Conservation (phyloP, 2,329 filamentous ascomycete species). For the Leptographium lundbergii region DNA sequence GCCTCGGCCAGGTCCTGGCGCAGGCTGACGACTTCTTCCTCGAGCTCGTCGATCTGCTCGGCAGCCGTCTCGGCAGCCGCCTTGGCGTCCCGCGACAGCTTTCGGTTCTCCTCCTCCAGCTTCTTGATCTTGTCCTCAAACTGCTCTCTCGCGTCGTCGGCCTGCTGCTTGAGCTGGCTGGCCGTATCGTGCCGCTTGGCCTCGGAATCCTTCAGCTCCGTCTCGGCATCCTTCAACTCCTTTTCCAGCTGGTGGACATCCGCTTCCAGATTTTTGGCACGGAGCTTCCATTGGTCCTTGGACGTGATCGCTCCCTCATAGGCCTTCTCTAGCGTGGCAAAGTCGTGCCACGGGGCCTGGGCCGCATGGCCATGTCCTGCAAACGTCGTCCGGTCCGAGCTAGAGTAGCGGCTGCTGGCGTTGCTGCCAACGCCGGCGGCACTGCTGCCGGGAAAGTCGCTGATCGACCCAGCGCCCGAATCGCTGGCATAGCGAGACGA, state of each 20-base stretch:
- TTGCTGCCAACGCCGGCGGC: background rate
- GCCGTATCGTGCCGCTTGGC: conserved; percentile 11
- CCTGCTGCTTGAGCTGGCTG: conserved; percentile 17
- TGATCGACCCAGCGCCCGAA: conserved; percentile 21
- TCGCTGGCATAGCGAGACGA: conserved; percentile 19
- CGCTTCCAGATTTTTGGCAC: conserved; percentile 14
- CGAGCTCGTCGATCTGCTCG: conserved; percentile 7
- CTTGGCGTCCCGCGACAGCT: conserved; percentile 1
- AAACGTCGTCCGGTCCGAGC: conserved; percentile 6
- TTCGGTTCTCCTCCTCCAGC: conserved; percentile 3
- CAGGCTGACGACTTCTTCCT: conserved; percentile 11
- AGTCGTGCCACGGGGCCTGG: conserved; percentile 14
- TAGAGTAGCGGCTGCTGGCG: background rate
- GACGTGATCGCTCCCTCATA: conserved; percentile 13
- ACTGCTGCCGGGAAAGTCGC: conserved; percentile 16
- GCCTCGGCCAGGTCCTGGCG: conserved; percentile 12
- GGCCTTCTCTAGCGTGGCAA: conserved; percentile 17
- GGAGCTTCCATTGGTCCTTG: conserved; percentile 15
- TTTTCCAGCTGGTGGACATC: conserved; percentile 11
- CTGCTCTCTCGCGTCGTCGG: conserved; percentile 11
- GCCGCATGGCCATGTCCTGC: conserved; percentile 10
- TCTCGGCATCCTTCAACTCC: conserved; percentile 14
- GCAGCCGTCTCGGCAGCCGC: background rate
- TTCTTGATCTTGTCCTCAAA: conserved; percentile 13
- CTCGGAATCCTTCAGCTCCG: too few relatives aligned